phyloP scores from a whole-genome alignment of 2,329 filamentous ascomycete genomes.

The Thyridium curvatum region DNA sequence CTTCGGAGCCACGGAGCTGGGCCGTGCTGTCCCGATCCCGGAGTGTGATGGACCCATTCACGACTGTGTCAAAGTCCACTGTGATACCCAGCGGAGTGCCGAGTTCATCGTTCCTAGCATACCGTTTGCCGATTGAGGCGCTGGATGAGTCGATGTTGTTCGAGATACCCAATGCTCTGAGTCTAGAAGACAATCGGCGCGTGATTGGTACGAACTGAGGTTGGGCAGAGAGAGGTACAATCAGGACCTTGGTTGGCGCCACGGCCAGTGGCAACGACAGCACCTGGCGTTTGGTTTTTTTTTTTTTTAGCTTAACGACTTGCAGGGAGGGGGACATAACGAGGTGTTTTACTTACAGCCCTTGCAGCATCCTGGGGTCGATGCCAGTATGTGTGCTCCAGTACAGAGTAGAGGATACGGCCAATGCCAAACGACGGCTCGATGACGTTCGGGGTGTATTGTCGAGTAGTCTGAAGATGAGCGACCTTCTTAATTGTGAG shows the following conservation, averaged over 20 bases:
- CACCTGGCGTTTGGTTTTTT: slow-evolving; percentile 29
- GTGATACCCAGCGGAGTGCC: slow-evolving; percentile 93
- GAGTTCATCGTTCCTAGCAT: slow-evolving; percentile 90
- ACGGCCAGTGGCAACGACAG: slow-evolving; percentile 55
- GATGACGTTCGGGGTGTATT: slow-evolving; percentile 88
- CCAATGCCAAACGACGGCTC: slow-evolving; percentile 98
- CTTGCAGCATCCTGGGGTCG: slow-evolving; percentile 67
- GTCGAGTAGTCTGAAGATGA: too few relatives aligned
- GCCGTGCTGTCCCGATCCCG: slow-evolving; percentile 85
- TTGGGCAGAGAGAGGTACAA: slow-evolving; percentile 83
- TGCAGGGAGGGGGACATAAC: too few relatives aligned
- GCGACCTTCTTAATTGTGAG: too few relatives aligned
- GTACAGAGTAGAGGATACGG: slow-evolving; percentile 84
- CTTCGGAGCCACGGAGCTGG: slow-evolving; percentile 80
- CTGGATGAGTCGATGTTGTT: slow-evolving; percentile 86
- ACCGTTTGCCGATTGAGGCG: slow-evolving; percentile 90
- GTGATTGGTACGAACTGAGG: slow-evolving; percentile 74
- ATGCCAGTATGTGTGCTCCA: slow-evolving; percentile 95
- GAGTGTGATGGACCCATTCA: slow-evolving; percentile 81
- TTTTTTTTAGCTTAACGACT: too few relatives aligned
- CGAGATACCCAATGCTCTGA: slow-evolving; percentile 71
- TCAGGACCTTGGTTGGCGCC: slow-evolving; percentile 91
- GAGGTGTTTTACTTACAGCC: slow-evolving; percentile 57
- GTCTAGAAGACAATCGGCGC: slow-evolving; percentile 64
- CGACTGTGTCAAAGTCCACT: slow-evolving; percentile 89